Percentiles rank a stretch among this genome's conserved stretches.
These are phyloP conservation scores for Laetiporus sulphureus DNA, from an alignment of 1,284 basidiomycete species.

Conservation along the genomic window DNA sequence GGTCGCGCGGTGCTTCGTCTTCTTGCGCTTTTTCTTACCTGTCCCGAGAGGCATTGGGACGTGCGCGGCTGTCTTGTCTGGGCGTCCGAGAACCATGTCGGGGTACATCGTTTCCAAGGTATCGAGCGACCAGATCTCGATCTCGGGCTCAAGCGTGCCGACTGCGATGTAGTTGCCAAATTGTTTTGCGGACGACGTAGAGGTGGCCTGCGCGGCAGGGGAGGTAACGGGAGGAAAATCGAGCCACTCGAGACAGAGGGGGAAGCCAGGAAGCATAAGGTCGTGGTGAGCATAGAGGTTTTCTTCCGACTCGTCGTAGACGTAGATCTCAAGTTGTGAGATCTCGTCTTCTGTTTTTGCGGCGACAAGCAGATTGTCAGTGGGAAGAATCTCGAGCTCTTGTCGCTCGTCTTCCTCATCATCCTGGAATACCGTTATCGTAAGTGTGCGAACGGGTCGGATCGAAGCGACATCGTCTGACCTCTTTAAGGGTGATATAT, in stretches of 20 bases:
- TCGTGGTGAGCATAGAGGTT: conserved; percentile 98
- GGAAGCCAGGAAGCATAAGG: conserved; percentile 95
- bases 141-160: conserved; percentile 95
- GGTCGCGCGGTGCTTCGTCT: conserved; percentile 64
- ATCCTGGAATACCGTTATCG: conserved; percentile 34
- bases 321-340: conserved; percentile 92
- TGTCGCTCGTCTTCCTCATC: conserved; percentile 81
- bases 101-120: conserved; percentile 94
- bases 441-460: neutral
- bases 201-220: conserved; percentile 30
- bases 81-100: conserved; percentile 84
- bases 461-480: conserved; percentile 36
- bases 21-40: conserved; percentile 94
- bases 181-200: conserved; percentile 31
- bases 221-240: conserved; percentile 76
- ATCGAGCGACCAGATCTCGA: conserved; percentile 98
- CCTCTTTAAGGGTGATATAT: conserved; percentile 94
- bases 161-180: conserved; percentile 94
- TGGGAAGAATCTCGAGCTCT: conserved; percentile 85
- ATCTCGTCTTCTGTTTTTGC: conserved; percentile 98
- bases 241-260: conserved; percentile 98
- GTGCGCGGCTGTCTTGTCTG: conserved; percentile 80
- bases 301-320: conserved; percentile 89
- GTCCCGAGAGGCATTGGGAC: conserved; percentile 73
- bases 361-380: conserved; percentile 88